Conservation (phyloP, 75 land plant genomes). For the Pseudotsuga menziesii region DNA sequence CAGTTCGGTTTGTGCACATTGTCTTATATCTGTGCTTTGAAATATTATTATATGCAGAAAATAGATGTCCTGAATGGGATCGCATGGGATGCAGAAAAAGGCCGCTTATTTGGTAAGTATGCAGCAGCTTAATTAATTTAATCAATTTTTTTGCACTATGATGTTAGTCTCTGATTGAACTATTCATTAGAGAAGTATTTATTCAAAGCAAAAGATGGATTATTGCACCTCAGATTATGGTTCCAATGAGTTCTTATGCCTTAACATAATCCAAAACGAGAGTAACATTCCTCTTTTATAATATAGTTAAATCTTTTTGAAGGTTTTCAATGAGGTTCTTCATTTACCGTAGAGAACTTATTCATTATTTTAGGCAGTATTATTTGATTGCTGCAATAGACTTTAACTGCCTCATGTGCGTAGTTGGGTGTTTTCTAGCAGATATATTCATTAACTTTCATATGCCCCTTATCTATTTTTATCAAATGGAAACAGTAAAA, state of each 20-base stretch:
- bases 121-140: neutral
- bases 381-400: neutral
- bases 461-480: neutral
- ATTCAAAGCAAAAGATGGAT: neutral
- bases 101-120: slow-evolving; percentile 76
- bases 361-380: too few relatives aligned
- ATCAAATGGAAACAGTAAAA: neutral
- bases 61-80: slow-evolving; percentile 97
- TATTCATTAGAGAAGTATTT: neutral
- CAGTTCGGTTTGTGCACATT: neutral
- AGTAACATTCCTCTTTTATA: neutral
- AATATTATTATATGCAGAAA: slow-evolving; percentile 24
- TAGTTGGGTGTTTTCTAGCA: neutral
- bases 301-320: neutral
- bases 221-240: neutral
- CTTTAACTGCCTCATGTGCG: neutral
- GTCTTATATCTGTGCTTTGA: slow-evolving; percentile 10
- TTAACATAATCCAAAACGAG: neutral
- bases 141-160: neutral
- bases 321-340: neutral
- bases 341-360: too few relatives aligned
- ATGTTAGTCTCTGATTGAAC: neutral
- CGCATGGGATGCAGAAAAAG: slow-evolving; percentile 77
- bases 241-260: neutral
- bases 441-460: neutral